phyloP scores from a whole-genome alignment of 2,329 filamentous ascomycete species.

The Apiospora sp. region DNA sequence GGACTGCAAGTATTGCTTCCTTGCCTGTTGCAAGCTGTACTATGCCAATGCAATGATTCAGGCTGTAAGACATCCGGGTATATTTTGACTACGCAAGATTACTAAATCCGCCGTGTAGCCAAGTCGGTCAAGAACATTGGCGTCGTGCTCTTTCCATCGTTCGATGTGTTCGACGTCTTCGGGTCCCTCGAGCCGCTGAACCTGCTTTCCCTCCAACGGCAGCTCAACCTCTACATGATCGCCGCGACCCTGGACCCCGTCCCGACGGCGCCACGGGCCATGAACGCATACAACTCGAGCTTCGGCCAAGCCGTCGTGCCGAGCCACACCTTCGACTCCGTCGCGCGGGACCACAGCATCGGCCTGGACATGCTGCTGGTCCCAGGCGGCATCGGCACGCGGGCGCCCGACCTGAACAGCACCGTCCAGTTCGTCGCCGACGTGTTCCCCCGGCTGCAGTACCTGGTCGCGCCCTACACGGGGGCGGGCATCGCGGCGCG shows the following conservation, averaged over 20 bases:
- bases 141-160: slow-evolving; percentile 53
- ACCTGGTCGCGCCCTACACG: slow-evolving; percentile 72
- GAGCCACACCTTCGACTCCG: slow-evolving; percentile 58
- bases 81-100: neutral
- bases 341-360: slow-evolving; percentile 49
- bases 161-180: slow-evolving; percentile 55
- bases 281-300: slow-evolving; percentile 35
- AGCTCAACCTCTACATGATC: slow-evolving; percentile 52
- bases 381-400: slow-evolving; percentile 66
- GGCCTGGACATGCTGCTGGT: slow-evolving; percentile 70
- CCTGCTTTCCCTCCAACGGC: slow-evolving; percentile 45
- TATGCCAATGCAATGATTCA: neutral
- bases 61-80: neutral
- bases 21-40: neutral
- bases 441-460: slow-evolving; percentile 56
- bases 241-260: slow-evolving; percentile 52
- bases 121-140: slow-evolving; percentile 35
- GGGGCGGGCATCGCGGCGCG: slow-evolving; percentile 66
- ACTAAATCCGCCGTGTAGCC: neutral
- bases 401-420: slow-evolving; percentile 43
- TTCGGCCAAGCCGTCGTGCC: slow-evolving; percentile 47
- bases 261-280: slow-evolving; percentile 39
- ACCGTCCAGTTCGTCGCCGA: slow-evolving; percentile 55
- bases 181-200: slow-evolving; percentile 56
- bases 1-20: neutral